A percentile compares a stretch with the other conserved stretches of the same genome.
These are phyloP conservation scores for Ophiocordyceps camponoti-floridani DNA, from an alignment of 2,329 filamentous ascomycete species.

Conservation along the genomic window DNA sequence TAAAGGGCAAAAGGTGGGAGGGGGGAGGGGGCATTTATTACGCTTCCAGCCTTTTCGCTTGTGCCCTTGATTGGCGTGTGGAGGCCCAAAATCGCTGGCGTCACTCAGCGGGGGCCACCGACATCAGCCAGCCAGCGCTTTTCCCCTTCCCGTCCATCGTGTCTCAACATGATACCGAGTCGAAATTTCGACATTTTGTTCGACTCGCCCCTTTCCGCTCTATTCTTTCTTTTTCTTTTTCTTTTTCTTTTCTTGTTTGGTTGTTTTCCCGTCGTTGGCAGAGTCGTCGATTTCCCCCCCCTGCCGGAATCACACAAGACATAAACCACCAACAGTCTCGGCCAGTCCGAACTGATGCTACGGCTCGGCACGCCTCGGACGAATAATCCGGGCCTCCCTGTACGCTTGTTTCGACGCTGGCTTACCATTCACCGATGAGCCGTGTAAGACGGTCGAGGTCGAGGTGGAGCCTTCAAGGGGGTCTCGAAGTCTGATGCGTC, in stretches of 20 bases:
- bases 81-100: conserved; percentile 2
- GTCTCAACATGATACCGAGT: not conserved
- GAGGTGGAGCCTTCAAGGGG: too few relatives aligned
- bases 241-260: not conserved
- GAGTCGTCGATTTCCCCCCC: not conserved
- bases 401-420: not conserved
- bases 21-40: conserved; percentile 5
- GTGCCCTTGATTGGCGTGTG: conserved; percentile 3
- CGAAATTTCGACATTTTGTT: not conserved
- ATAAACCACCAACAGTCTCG: not conserved
- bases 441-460: too few relatives aligned
- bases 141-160: not conserved
- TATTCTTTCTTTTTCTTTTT: not conserved
- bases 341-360: not conserved
- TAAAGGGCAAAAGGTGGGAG: conserved; percentile 1
- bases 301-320: not conserved
- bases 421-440: too few relatives aligned
- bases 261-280: not conserved
- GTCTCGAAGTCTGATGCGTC: too few relatives aligned
- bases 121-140: not conserved
- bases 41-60: not conserved
- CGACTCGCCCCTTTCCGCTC: not conserved
- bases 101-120: conserved; percentile 2
- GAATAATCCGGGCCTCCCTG: not conserved
- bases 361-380: not conserved